Base-by-base conservation (phyloP, 2,329 filamentous ascomycete genomes). In the Rutstroemia sp. region DNA sequence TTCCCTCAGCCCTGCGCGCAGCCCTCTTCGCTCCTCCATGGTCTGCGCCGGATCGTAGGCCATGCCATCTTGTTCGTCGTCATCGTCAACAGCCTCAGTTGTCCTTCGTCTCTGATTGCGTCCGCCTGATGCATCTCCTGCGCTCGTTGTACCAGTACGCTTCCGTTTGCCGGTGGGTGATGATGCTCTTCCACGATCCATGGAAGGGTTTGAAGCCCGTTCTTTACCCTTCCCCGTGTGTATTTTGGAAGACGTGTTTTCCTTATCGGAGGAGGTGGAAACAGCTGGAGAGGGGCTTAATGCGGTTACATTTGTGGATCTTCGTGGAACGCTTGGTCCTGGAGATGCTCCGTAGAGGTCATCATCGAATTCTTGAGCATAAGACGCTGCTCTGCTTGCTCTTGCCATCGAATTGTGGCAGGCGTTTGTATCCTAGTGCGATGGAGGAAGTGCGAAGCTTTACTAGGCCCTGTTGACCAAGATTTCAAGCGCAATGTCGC, bases 31-130 rank as follows among this genome's bases (percentile, higher is more conserved):
- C 70, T 91, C 81, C 45, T 87, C 81, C 12, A 87, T 76, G 56
- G 89, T 78, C 68, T 96, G 92, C 59, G 95, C 85, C 0, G 91
- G 92, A 67, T 96, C 88, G 70, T 92, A 95, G 61, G 77, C 75
- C 19, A 80, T 76, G 7, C 27, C 64, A 8, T 70, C 69, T 3
- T 70, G 69, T 3, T 60, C 61, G 47, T 63, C 61, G 47, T 63
- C 61, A 16, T 65, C 64, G 21, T 70, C 68, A 25, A 69, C 67
- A 30, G 58, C 66, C 27, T 69, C 67, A 8, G 63, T 60, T 10
- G 60, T 71, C 56, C 63, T 60, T 53, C 68, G 57, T 57, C 64
- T 58, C 60, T 58, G 61, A 23, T 57, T 57, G 4, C 64, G 59
- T 30, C 66, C 61, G 40, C 38, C 51, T 38, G 54, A 54, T 14